These are phyloP conservation scores for Ophiostoma himal-ulmi DNA, from an alignment of 2,329 filamentous ascomycete species.

Conservation along the genomic window DNA sequence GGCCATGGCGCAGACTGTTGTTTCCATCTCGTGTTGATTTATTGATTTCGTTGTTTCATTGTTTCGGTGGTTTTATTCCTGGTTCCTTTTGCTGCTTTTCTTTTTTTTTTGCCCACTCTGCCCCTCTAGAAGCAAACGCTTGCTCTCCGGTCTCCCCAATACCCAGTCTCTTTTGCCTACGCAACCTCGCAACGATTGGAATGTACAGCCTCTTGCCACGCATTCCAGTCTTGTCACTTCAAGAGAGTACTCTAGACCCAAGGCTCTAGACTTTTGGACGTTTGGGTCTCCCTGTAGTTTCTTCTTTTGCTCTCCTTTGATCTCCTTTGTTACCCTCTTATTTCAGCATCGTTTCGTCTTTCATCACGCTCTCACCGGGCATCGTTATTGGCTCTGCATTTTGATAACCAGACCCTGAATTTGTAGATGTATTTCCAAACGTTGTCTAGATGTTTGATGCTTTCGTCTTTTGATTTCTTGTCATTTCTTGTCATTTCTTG, in stretches of 20 bases:
- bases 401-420: conserved; percentile 1
- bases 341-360: neutral
- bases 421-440: neutral
- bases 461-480: neutral
- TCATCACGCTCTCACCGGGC: neutral
- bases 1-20: neutral
- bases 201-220: conserved; percentile 2
- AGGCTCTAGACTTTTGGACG: neutral
- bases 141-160: no score
- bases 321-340: neutral
- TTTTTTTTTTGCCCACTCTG: neutral
- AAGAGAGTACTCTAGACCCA: no score
- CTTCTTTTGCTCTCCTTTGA: neutral
- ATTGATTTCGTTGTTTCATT: neutral
- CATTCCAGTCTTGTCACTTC: neutral
- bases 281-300: neutral
- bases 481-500: neutral
- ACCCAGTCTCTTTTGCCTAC: no score
- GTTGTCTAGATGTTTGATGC: neutral
- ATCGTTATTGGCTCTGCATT: neutral
- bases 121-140: no score
- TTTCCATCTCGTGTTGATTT: neutral
- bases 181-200: neutral
- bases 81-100: neutral
- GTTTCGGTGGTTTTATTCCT: no score